Evolutionary conservation across 129 eudicot species (phyloP).

Genomic region (Arctium lappa): DNA sequence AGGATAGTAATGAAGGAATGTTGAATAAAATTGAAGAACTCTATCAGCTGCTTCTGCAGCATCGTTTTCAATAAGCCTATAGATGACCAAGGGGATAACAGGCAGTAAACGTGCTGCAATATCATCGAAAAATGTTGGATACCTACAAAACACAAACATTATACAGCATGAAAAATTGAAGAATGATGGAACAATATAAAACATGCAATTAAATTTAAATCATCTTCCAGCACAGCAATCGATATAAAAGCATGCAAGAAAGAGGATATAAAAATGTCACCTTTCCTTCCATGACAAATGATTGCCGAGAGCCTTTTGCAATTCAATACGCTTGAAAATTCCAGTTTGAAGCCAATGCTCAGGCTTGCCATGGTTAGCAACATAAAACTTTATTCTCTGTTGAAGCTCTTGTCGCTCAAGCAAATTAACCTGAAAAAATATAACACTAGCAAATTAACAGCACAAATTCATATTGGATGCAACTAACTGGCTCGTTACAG

Average conservation of each 20-base stretch:
- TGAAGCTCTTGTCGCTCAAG: slow-evolving; percentile 95
- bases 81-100: slow-evolving; percentile 80
- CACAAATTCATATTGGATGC: not conserved
- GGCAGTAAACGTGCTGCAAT: slow-evolving; percentile 94
- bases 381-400: slow-evolving; percentile 73
- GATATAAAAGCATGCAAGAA: not conserved
- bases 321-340: slow-evolving; percentile 71
- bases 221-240: not conserved
- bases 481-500: not conserved
- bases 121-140: slow-evolving; percentile 89
- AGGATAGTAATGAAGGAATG: slow-evolving; percentile 84
- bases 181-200: not conserved
- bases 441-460: not conserved
- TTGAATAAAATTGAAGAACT: slow-evolving; percentile 72
- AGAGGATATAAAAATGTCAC: slow-evolving; percentile 29
- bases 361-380: slow-evolving; percentile 72
- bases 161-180: not conserved
- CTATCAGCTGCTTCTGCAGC: slow-evolving; percentile 89
- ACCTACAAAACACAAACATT: slow-evolving; percentile 41
- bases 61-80: slow-evolving; percentile 89
- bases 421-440: slow-evolving; percentile 59
- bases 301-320: slow-evolving; percentile 90
- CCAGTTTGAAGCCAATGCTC: slow-evolving; percentile 92
- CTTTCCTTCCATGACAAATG: slow-evolving; percentile 97
- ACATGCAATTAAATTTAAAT: not conserved